Evolutionary conservation across 495 filamentous ascomycete genomes (phyloP).

Genomic region (Aspergillus carlsbadensis): DNA sequence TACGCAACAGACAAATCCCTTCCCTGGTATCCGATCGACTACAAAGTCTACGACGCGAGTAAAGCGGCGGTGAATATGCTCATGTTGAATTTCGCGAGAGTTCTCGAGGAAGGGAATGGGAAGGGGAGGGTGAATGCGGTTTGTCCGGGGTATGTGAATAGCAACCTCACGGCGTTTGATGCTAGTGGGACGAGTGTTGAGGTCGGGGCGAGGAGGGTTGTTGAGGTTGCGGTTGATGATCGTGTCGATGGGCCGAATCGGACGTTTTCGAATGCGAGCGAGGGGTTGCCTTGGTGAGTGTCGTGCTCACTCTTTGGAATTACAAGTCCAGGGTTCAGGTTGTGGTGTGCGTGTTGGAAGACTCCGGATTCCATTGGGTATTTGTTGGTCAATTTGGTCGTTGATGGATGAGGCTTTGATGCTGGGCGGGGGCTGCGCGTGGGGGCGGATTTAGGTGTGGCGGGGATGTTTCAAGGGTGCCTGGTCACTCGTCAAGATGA

Average conservation of each 20-base stretch:
- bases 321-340: no score
- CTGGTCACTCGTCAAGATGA: no score
- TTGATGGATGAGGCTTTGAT: no score
- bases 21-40: not conserved
- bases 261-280: not conserved
- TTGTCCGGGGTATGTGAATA: not conserved
- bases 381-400: no score
- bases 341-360: no score
- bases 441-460: no score
- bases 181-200: not conserved
- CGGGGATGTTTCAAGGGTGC: no score
- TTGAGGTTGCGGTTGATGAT: not conserved
- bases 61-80: conserved; percentile 1
- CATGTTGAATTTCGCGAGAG: not conserved
- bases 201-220: not conserved
- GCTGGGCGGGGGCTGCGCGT: no score
- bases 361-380: no score
- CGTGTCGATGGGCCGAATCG: not conserved
- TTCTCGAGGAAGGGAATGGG: not conserved
- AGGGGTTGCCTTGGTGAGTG: not conserved
- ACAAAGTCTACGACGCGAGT: not conserved
- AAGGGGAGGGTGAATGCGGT: not conserved
- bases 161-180: not conserved
- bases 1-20: not conserved
- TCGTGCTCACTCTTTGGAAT: no score